Conservation (phyloP, 768 basidiomycete species). For the Phlegmacium glaucopus region DNA sequence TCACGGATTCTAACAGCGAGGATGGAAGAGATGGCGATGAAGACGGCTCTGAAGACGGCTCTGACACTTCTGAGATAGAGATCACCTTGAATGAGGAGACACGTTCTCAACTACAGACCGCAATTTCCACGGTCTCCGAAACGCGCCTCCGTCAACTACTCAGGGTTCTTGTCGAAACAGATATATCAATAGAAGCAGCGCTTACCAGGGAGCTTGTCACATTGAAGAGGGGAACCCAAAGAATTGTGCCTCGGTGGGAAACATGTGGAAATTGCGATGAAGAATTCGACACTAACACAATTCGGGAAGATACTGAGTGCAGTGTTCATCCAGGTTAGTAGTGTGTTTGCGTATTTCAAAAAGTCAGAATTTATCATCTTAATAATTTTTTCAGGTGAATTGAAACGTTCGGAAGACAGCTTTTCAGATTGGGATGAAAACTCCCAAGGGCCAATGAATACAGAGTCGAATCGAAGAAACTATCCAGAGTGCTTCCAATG, state of each 20-base stretch:
- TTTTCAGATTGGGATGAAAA: conserved; percentile 48
- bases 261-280: conserved; percentile 44
- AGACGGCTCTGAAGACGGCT: conserved; percentile 15
- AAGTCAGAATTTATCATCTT: neutral
- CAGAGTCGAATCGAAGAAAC: conserved; percentile 31
- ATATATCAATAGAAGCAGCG: conserved; percentile 39
- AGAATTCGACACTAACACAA: conserved; percentile 40
- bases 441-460: conserved; percentile 45
- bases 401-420: conserved; percentile 35
- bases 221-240: conserved; percentile 29
- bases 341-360: neutral
- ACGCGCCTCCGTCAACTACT: conserved; percentile 41
- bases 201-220: conserved; percentile 43
- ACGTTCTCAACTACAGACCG: conserved; percentile 38
- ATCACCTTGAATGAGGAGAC: conserved; percentile 36
- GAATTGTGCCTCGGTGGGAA: conserved; percentile 42
- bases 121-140: conserved; percentile 41
- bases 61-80: conserved; percentile 32
- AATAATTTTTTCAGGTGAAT: conserved; percentile 29
- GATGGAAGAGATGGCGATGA: conserved; percentile 19
- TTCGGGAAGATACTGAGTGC: conserved; percentile 40
- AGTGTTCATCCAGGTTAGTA: conserved; percentile 47
- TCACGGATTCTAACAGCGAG: conserved; percentile 25
- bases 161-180: conserved; percentile 32
- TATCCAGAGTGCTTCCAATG: conserved; percentile 49